Evolutionary conservation across 345 rosid genomes (phyloP), one percentile per base, ranked within the genome.

Genomic region (Hirschfeldia incana): DNA sequence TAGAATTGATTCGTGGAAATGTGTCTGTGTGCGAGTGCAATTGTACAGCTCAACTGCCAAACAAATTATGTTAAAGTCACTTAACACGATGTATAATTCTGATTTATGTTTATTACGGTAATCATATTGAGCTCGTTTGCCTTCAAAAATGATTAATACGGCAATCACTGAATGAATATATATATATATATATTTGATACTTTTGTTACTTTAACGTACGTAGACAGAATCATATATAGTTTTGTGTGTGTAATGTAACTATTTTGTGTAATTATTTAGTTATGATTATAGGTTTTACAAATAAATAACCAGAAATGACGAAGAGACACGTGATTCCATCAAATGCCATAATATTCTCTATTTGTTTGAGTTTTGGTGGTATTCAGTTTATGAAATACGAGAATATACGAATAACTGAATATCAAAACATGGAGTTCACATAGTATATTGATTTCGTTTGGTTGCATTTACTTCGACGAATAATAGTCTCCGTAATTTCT

Each of bases 401-500:
- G 13, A 46, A 61, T 21, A 76, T 60, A 33, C 21, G 53, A 61
- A 5, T 61, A 44, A 33, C 21, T 42, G 34, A 44, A 5, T 30
- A 30, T 39, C 42, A 67, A 32, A 67, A 57, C 44, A 66, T 4
- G 17, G 26, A 49, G 1, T 63, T 65, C 32, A 4, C 15, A 4
- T 42, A 28, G n/a, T 46, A 13, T 13, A n/a, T 29, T 46, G 39
- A n/a, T 68, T 68, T 28, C 15, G 37, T 32, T 21, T 44, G 32
- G 51, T 44, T 44, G 36, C 53, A 60, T 30, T 69, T 69, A 69
- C 51, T 30, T 76, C 17, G 15, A 69, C 69, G 53, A 33, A 57
- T 61, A 69, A 37, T 46, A 27, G 69, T 60, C 37, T 37, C 37
- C 26, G 9, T n/a, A 57, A 37, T 76, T 39, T 67, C 2, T 10